A percentile compares a stretch with the other conserved stretches of the same genome.
Conservation (phyloP, 495 filamentous ascomycete species). For the Articulospora tetracladia region DNA sequence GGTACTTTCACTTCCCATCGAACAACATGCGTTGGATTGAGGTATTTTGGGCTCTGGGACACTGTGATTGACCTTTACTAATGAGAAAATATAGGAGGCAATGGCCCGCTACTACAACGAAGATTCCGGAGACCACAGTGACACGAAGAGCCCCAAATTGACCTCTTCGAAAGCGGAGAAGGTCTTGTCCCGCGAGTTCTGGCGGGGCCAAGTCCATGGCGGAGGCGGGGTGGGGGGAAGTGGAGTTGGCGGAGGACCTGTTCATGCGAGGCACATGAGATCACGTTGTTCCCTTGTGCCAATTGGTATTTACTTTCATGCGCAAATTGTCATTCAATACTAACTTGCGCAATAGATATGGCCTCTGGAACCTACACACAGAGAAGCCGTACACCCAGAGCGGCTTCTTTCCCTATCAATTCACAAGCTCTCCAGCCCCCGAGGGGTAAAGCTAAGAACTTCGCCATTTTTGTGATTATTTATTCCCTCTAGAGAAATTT, state of each 20-base stretch:
- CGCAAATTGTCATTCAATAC: too few relatives aligned
- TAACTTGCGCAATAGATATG: too few relatives aligned
- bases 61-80: neutral
- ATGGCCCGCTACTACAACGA: slow-evolving; percentile 17
- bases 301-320: slow-evolving; percentile 1
- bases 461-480: slow-evolving; percentile 11
- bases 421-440: neutral
- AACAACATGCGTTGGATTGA: slow-evolving; percentile 23
- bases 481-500: neutral
- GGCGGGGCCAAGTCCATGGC: slow-evolving; percentile 15
- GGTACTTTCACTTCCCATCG: slow-evolving; percentile 20
- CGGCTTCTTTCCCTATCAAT: neutral
- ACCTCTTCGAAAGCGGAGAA: slow-evolving; percentile 3
- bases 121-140: slow-evolving; percentile 7
- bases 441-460: slow-evolving; percentile 7
- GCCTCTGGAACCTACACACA: slow-evolving; percentile 4
- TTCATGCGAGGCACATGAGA: slow-evolving; percentile 17
- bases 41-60: neutral
- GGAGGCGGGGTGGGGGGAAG: neutral
- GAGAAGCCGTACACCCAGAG: neutral
- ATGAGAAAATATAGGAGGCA: slow-evolving; percentile 9
- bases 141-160: neutral
- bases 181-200: slow-evolving; percentile 14
- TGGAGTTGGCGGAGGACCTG: neutral
- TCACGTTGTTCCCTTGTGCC: slow-evolving; percentile 7